phyloP scores from a whole-genome alignment of 78 protist species.

The Chrysochromulina tobinii region DNA sequence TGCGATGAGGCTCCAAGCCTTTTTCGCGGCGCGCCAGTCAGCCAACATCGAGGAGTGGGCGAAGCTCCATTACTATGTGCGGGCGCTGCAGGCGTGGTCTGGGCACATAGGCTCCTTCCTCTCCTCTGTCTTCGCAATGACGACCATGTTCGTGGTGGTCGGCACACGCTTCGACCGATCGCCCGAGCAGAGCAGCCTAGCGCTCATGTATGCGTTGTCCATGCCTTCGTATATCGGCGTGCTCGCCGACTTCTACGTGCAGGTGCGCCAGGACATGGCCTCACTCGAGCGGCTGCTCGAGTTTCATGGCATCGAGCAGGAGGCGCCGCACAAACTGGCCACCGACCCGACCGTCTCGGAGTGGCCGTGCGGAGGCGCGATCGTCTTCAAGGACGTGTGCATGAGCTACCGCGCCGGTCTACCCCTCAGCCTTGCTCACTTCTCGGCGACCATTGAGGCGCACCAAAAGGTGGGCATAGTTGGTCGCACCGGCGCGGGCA shows the following conservation, averaged over 20 bases:
- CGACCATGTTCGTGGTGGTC: background rate
- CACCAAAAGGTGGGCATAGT: constrained; percentile 47
- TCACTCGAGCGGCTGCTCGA: constrained; percentile 54
- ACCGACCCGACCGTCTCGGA: background rate
- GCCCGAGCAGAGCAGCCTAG: constrained; percentile 36
- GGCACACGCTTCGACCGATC: background rate
- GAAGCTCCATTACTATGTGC: background rate
- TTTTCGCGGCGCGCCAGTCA: background rate
- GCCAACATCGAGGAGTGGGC: background rate
- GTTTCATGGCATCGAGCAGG: background rate
- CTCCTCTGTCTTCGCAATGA: background rate
- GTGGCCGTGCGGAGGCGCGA: constrained; percentile 31
- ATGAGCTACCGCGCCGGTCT: constrained; percentile 53
- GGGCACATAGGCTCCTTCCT: background rate
- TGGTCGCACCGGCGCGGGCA: constrained; percentile 68
- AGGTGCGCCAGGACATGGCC: constrained; percentile 37
- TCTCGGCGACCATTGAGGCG: background rate
- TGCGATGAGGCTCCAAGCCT: background rate
- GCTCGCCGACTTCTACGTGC: background rate
- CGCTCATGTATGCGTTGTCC: constrained; percentile 56
- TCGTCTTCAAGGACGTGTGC: background rate
- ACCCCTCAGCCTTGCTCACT: background rate
- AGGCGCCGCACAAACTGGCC: background rate
- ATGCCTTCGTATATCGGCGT: constrained; percentile 26
- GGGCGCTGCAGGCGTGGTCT: background rate